Evolutionary conservation across 768 basidiomycete species (phyloP).

Genomic region (Hericium coralloides): DNA sequence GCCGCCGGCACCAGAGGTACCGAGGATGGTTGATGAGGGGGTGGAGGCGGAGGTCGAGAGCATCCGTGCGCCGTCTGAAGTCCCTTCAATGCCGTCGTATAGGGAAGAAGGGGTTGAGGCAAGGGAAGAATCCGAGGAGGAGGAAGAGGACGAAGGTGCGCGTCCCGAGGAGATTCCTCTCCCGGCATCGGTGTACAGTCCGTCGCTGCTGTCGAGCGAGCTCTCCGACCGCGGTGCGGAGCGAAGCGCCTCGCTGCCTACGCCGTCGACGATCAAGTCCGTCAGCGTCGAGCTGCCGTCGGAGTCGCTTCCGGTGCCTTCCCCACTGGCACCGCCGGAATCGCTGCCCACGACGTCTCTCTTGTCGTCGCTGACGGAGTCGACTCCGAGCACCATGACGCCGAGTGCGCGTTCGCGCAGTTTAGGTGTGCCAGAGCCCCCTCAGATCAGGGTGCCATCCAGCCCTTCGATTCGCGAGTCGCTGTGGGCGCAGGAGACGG

Average conservation of each 20-base stretch:
- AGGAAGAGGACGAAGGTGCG: slow-evolving; percentile 2
- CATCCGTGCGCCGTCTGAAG: background rate
- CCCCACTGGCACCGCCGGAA: slow-evolving; percentile 15
- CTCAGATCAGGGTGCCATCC: slow-evolving; percentile 26
- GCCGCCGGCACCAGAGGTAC: background rate
- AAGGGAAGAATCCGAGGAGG: too few species aligned
- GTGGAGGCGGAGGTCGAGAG: background rate
- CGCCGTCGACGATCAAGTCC: background rate
- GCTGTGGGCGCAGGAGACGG: slow-evolving; percentile 55
- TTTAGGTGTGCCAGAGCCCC: slow-evolving; percentile 9
- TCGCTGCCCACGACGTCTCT: slow-evolving; percentile 18
- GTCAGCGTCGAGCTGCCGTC: background rate
- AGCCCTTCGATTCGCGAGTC: slow-evolving; percentile 34
- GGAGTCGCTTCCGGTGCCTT: slow-evolving; percentile 16
- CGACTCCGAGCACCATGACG: slow-evolving; percentile 10
- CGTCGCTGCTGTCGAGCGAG: slow-evolving; percentile 13
- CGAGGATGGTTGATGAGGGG: background rate
- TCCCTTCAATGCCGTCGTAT: slow-evolving; percentile 2
- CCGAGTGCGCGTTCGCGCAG: slow-evolving; percentile 7
- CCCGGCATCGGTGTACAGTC: slow-evolving; percentile 27
- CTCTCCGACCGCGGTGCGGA: background rate
- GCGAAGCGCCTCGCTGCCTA: background rate
- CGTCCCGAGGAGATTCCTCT: slow-evolving; percentile 32
- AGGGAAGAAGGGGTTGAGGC: background rate
- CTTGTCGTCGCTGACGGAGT: slow-evolving; percentile 8